A percentile compares a stretch with the other conserved stretches of the same genome.
Conservation (phyloP, 352 stramenopile species). For the Albugo candida region DNA sequence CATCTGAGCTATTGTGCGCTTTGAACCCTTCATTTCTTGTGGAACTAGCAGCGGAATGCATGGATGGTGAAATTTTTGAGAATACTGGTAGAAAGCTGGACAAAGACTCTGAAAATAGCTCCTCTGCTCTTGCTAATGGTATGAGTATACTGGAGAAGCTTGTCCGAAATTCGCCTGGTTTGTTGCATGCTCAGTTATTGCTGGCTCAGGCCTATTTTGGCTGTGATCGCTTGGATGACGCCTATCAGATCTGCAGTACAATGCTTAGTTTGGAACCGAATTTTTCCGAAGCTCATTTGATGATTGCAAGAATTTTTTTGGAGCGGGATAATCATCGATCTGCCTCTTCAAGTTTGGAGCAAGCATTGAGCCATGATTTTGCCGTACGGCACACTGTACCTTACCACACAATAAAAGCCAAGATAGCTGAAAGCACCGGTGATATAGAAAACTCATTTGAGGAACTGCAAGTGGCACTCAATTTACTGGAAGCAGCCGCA, state of each 20-base stretch:
- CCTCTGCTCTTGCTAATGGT: conserved; percentile 9
- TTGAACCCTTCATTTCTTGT: conserved; percentile 81
- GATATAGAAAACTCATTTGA: conserved; percentile 62
- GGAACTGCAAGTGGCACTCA: conserved; percentile 65
- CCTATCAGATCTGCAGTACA: conserved; percentile 52
- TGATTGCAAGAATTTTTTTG: conserved; percentile 65
- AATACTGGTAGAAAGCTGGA: neutral
- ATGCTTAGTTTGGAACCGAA: conserved; percentile 30
- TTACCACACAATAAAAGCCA: conserved; percentile 80
- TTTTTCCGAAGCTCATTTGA: conserved; percentile 58
- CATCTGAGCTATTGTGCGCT: conserved; percentile 48
- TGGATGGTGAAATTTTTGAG: conserved; percentile 18
- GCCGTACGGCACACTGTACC: conserved; percentile 55
- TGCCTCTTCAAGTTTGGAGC: conserved; percentile 57
- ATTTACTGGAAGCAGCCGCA: conserved; percentile 16
- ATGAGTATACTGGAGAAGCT: conserved; percentile 72
- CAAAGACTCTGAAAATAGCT: neutral
- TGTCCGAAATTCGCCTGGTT: conserved; percentile 57
- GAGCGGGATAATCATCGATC: conserved; percentile 54
- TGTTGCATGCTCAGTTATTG: conserved; percentile 67
- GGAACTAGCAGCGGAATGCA: conserved; percentile 68
- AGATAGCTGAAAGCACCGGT: conserved; percentile 51
- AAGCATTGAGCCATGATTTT: conserved; percentile 82
- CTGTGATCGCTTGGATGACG: conserved; percentile 44
- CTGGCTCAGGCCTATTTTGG: conserved; percentile 69